phyloP scores from a whole-genome alignment of 495 filamentous ascomycete genomes.

The Bacidia gigantensis region DNA sequence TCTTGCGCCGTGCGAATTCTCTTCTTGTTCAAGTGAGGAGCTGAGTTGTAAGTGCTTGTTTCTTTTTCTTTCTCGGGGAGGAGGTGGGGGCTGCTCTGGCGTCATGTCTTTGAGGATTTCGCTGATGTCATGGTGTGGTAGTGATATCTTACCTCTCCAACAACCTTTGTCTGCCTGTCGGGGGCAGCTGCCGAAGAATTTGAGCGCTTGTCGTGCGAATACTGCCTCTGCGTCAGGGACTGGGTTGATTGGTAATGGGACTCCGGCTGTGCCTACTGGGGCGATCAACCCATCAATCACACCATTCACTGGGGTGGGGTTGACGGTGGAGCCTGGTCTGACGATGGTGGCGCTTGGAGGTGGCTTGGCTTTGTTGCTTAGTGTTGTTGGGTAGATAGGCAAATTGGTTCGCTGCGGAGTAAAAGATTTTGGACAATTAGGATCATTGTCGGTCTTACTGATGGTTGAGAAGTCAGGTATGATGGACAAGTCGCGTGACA shows the following conservation, averaged over 20 bases:
- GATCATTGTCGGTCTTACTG: too few species aligned
- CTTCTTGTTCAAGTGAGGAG: background rate
- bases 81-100: background rate
- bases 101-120: background rate
- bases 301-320: background rate
- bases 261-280: background rate
- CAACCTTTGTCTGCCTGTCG: background rate
- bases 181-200: background rate
- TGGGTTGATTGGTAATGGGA: background rate
- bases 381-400: background rate
- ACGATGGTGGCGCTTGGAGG: background rate
- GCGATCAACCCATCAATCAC: background rate
- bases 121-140: background rate
- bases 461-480: too few species aligned
- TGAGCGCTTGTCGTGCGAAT: background rate
- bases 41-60: background rate
- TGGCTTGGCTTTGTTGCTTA: background rate
- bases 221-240: background rate
- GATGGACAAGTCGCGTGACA: too few species aligned
- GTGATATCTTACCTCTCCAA: background rate
- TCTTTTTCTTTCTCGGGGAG: too few species aligned
- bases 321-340: background rate
- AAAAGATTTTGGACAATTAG: too few species aligned
- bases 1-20: background rate
- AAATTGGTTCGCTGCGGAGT: too few species aligned